Base-by-base conservation (phyloP, 257 asterid genomes). In the Ligustrum vulgare region DNA sequence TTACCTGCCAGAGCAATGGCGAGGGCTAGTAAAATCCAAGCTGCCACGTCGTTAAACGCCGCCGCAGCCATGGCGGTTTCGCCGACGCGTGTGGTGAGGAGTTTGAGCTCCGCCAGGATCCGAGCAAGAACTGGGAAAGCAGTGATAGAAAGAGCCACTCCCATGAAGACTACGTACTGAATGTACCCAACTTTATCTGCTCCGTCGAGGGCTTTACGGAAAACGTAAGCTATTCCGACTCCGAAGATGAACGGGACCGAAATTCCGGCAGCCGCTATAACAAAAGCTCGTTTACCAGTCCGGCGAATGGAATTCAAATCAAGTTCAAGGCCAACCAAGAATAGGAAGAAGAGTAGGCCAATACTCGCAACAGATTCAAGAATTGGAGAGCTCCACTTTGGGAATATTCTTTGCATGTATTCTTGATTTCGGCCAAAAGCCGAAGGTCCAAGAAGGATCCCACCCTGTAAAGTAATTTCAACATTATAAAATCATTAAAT, bases 41-140 rank as follows among this genome's bases (percentile, higher is more conserved):
- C 96, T 3, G 77, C 92, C 54, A 89, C 77, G 74, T 90, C 94
- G 77, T 90, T 89, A 23, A 90, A 73, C 0, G 92, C 91, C 0
- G 96, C 94, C 0, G 90, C 94, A 4, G 92, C 91, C 96, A 89
- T 90, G 36, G 92, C 94, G 1, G 87, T 84, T 41, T 87, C 90
- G 0, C 96, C 94, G 0, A 90, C 79, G 1, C 77, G 75, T 3
- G 94, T 89, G 6, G 88, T 91, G 6, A 91, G 85, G 8, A 91
- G 88, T 69, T 87, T 87, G 18, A 89, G 81, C 86, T 91, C 92
- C 0, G 96, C 92, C 0, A 91, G 76, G 5, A 91, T 83, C 4
- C 94, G 86, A 0, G 96, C 96, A 7, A 85, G 90, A 2, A 89
- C 94, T 2, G 94, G 94, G 36, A 89, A 87, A 37, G 92, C 94